Evolutionary conservation across 139 green algal species (phyloP), one percentile per base, ranked within the genome.

Genomic region (Auxenochlorella pyrenoidosa): DNA sequence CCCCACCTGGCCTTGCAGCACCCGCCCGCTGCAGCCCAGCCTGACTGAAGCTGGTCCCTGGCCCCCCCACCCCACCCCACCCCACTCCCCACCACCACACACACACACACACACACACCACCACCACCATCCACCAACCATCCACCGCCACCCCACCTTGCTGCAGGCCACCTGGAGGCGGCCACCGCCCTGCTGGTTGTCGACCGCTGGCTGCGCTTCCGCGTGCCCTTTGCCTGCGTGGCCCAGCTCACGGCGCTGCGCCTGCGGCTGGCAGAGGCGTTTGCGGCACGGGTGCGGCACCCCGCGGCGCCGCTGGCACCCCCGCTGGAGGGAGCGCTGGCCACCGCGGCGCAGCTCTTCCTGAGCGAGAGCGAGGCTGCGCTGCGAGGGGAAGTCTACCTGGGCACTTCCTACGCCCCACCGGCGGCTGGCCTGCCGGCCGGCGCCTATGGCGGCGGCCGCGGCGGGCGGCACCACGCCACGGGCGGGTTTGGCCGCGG

Each of bases 121-220:
- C n/a, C n/a, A n/a, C n/a, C n/a, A n/a, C n/a, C n/a, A n/a, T n/a
- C n/a, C n/a, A n/a, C n/a, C n/a, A n/a, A 18, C 73, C 13, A 4
- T 43, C 41, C 43, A 34, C 36, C 34, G 22, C 75, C 43, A 12
- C 4, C 75, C 58, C 75, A 63, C 18, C 16, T 21, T 34, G n/a
- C 79, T 30, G 32, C 79, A 85, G 79, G 79, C 79, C 79, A 38
- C 5, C 60, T 73, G 24, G 73, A 41, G 83, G 43, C n/a, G 15
- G 21, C 28, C 58, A 87, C 79, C 43, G 83, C 76, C 38, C 26
- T 90, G 38, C 72, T 95, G 34, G 66, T 89, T 28, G 76, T 94
- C 15, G 92, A 95, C 60, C 85, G 79, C 76, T 95, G 92, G 92
- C 85, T 95, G 72, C 34, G 22, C 16, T 80, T 93, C 51, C 47